Base-by-base conservation (phyloP, 1,284 basidiomycete genomes). In the Gomphus bonarii region DNA sequence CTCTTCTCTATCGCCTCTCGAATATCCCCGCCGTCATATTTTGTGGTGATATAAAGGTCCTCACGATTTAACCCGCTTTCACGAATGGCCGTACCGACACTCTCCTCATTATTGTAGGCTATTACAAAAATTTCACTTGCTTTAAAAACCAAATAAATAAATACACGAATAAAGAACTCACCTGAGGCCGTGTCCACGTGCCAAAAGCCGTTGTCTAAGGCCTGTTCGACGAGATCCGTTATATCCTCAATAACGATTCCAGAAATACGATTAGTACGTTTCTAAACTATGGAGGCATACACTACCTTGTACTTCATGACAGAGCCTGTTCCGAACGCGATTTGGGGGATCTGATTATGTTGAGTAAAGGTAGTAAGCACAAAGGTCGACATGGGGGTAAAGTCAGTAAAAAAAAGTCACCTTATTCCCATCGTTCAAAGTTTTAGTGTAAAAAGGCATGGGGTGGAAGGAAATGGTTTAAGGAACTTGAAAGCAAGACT, bases 11-110 rank as follows among this genome's bases (percentile, higher is more conserved):
- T 66, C 6, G 67, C 71, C 40, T 74, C 66, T 47, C 68, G 72
- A 3, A 76, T 71, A 51, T 73, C 75, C 20, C 66, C 68, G 8
- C 70, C 61, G 0, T 67, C 69, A 59, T 75, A 80, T 66, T 84
- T 85, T 51, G 83, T 81, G 11, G 84, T 85, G 49, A 82, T 68
- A 60, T 70, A 82, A 18, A 82, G 48, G 3, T 78, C 72, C n/a
- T 70, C 65, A 18, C 79, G 73, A 16, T 66, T 59, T 1, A 81
- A 63, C 0, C 76, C 78, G 50, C 73, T 77, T 61, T 80, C 74
- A 14, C 68, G 68, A 50, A 84, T 72, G 5, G 78, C 81, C 20
- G 63, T 63, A 0, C 79, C 81, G 2, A 80, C 75, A 52, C 72
- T 75, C 31, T 71, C 69, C 65, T 81, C 79, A 46, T 78, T 82